These are phyloP conservation scores for Pochonia chlamydosporia DNA, from an alignment of 2,329 filamentous ascomycete species.

Conservation along the genomic window DNA sequence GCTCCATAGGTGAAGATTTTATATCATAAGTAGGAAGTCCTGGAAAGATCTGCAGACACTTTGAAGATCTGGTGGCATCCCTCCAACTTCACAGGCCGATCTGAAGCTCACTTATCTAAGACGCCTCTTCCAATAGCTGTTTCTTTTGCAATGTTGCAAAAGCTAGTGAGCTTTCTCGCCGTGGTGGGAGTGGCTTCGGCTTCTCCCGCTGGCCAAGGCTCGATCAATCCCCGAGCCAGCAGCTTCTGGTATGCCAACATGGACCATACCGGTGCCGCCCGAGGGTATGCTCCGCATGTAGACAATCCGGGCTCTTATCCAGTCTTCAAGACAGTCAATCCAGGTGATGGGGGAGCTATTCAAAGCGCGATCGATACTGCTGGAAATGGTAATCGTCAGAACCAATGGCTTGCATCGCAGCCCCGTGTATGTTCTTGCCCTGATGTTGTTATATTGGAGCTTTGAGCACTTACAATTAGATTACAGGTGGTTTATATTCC, in stretches of 20 bases:
- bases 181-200: slow-evolving; percentile 14
- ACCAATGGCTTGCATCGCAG: slow-evolving; percentile 35
- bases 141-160: background rate
- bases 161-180: background rate
- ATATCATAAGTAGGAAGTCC: no score
- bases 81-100: no score
- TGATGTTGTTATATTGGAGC: background rate
- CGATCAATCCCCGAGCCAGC: slow-evolving; percentile 7
- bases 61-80: no score
- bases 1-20: no score
- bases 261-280: slow-evolving; percentile 30
- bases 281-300: slow-evolving; percentile 35
- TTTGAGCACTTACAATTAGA: background rate
- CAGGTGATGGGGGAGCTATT: slow-evolving; percentile 31
- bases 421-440: slow-evolving; percentile 25
- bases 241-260: slow-evolving; percentile 38
- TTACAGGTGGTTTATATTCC: slow-evolving; percentile 34
- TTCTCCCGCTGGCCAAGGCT: slow-evolving; percentile 5
- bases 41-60: no score
- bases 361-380: slow-evolving; percentile 33
- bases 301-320: slow-evolving; percentile 30
- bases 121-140: no score
- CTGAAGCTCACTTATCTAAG: no score
- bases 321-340: slow-evolving; percentile 30
- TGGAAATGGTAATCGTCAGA: slow-evolving; percentile 25